Conservation (phyloP, 225 moss, liverwort and hornwort genomes). For the Straminergon stramineum region DNA sequence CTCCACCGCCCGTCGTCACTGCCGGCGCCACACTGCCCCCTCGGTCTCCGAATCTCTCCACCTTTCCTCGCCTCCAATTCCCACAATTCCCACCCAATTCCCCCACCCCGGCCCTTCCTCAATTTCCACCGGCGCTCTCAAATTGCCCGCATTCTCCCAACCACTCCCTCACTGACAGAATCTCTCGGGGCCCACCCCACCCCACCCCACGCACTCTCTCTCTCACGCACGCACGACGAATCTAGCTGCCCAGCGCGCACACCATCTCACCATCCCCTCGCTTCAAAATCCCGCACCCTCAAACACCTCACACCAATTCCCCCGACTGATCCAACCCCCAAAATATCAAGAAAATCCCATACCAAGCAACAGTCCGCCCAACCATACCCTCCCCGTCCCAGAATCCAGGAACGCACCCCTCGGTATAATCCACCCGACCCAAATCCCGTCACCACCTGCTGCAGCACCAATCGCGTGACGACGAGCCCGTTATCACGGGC, state of each 20-base stretch:
- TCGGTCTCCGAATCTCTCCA: slow-evolving; percentile 42
- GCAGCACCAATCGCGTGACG: background rate
- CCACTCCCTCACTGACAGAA: background rate
- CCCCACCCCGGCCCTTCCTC: background rate
- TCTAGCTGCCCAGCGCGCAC: background rate
- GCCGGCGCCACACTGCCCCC: slow-evolving; percentile 55
- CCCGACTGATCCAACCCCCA: background rate
- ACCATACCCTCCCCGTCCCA: background rate
- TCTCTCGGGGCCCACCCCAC: slow-evolving; percentile 1
- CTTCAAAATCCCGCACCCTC: background rate
- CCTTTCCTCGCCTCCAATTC: slow-evolving; percentile 3
- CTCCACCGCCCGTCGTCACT: slow-evolving; percentile 33
- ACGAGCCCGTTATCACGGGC: background rate
- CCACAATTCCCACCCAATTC: background rate
- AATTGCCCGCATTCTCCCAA: slow-evolving; percentile 10
- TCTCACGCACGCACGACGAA: background rate
- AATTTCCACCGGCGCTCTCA: background rate
- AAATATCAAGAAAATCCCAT: background rate
- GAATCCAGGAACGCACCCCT: slow-evolving; percentile 20
- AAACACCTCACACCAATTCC: background rate
- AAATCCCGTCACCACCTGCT: background rate
- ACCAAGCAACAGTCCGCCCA: background rate
- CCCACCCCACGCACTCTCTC: background rate
- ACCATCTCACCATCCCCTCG: background rate
- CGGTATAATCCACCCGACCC: background rate